These are phyloP conservation scores for Talinum fruticosum DNA, from an alignment of 148 eudicot genomes.

Conservation along the genomic window DNA sequence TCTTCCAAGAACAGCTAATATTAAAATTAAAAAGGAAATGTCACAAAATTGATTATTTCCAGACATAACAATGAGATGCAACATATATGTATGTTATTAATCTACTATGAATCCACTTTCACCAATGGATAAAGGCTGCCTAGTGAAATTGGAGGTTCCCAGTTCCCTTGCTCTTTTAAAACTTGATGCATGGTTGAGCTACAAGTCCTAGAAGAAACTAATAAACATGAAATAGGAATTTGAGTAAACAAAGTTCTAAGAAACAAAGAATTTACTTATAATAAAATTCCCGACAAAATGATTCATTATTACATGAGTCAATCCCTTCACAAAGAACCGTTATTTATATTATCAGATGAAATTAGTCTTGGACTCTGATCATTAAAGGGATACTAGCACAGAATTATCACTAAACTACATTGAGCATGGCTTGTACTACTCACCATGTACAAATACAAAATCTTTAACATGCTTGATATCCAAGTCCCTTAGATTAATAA, in stretches of 20 bases:
- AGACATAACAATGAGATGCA: not conserved
- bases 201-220: not conserved
- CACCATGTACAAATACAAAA: constrained; percentile 85
- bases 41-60: not conserved
- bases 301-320: not conserved
- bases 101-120: not conserved
- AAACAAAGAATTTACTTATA: not conserved
- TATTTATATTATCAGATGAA: not conserved
- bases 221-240: not conserved
- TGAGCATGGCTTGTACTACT: constrained; percentile 22
- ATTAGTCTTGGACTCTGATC: not conserved
- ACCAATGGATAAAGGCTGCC: not conserved
- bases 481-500: constrained; percentile 65
- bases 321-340: not conserved
- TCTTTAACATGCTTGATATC: constrained; percentile 94
- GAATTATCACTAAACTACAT: not conserved
- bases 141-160: constrained; percentile 1
- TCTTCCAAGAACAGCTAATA: too few relatives aligned
- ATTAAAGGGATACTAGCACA: not conserved
- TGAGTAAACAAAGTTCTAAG: not conserved
- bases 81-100: not conserved
- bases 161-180: not conserved
- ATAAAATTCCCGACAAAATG: not conserved
- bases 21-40: not conserved
- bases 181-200: not conserved